Conservation (phyloP, 2,329 filamentous ascomycete genomes). For the Penicillium sp. region DNA sequence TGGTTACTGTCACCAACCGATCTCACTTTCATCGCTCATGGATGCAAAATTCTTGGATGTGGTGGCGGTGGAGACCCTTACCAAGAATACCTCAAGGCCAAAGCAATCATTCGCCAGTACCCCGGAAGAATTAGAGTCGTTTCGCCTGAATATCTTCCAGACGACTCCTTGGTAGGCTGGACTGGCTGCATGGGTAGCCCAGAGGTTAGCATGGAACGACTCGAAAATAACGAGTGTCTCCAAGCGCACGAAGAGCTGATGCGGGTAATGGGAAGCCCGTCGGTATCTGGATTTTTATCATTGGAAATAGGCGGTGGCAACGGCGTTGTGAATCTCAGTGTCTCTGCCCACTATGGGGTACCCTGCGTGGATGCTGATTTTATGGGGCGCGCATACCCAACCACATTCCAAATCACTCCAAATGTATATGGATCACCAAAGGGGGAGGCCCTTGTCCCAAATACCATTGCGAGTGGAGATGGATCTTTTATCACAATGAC, state of each 20-base stretch:
- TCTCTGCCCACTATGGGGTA: conserved; percentile 57
- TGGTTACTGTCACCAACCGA: conserved; percentile 19
- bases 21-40: conserved; percentile 15
- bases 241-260: conserved; percentile 55
- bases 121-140: conserved; percentile 56
- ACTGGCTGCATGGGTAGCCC: conserved; percentile 64
- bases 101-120: conserved; percentile 7
- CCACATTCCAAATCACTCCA: conserved; percentile 51
- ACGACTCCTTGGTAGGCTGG: conserved; percentile 56
- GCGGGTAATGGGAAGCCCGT: conserved; percentile 50
- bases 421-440: conserved; percentile 41
- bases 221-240: conserved; percentile 58
- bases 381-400: conserved; percentile 54
- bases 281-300: conserved; percentile 62
- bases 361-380: conserved; percentile 50
- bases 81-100: conserved; percentile 22
- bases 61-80: conserved; percentile 19
- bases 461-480: conserved; percentile 56
- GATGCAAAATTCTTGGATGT: conserved; percentile 20
- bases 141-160: conserved; percentile 54
- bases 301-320: conserved; percentile 71
- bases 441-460: conserved; percentile 46
- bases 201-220: conserved; percentile 64
- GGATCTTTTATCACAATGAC: conserved; percentile 54
- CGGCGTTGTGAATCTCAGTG: conserved; percentile 62